Evolutionary conservation across 1,139 yeast genomes (phyloP).

Genomic region (Debaryomyces fabryi): DNA sequence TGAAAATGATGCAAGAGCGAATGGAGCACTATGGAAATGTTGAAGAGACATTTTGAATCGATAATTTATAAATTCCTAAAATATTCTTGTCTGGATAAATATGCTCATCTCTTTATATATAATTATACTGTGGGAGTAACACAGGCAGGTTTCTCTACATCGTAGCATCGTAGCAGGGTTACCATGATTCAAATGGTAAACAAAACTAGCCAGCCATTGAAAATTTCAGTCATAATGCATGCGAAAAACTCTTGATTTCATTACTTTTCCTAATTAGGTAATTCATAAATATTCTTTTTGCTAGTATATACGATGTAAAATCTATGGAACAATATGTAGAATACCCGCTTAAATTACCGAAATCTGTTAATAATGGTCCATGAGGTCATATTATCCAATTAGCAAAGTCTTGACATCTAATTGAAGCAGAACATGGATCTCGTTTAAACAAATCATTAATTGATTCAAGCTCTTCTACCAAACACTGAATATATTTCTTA

Average conservation of each 20-base stretch:
- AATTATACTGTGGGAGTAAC: neutral
- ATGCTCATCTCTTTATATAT: neutral
- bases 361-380: neutral
- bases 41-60: constrained; percentile 20
- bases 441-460: constrained; percentile 11
- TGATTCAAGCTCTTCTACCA: constrained; percentile 15
- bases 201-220: constrained; percentile 7
- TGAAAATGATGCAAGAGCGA: constrained; percentile 16
- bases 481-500: constrained; percentile 16
- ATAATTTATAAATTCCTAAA: neutral
- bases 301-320: neutral
- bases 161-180: neutral
- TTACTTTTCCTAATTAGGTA: constrained; percentile 19
- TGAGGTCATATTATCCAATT: constrained; percentile 9
- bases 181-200: constrained; percentile 3
- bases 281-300: constrained; percentile 10
- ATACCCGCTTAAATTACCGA: neutral
- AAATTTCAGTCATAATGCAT: constrained; percentile 3
- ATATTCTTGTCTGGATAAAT: neutral
- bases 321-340: neutral
- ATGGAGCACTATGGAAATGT: constrained; percentile 16
- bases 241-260: constrained; percentile 7
- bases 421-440: constrained; percentile 14
- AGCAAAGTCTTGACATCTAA: constrained; percentile 19
- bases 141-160: neutral